Conservation (phyloP, 345 rosid genomes). For the Bruguiera sexangula region DNA sequence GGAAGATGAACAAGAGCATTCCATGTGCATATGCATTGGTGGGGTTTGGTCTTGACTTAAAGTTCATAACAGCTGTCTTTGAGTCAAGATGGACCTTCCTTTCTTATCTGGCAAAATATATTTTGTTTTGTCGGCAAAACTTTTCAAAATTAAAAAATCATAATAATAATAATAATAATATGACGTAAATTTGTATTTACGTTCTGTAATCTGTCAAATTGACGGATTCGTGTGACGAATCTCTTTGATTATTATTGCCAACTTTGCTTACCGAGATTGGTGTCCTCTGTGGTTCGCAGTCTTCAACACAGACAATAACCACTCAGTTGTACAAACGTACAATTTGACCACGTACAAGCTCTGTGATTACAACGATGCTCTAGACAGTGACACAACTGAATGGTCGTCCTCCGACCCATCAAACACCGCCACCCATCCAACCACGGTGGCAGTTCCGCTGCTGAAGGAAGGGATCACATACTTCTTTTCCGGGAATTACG, state of each 20-base stretch:
- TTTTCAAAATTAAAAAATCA: too few relatives aligned
- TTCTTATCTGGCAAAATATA: slow-evolving; percentile 22
- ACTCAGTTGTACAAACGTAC: slow-evolving; percentile 83
- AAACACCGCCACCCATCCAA: slow-evolving; percentile 47
- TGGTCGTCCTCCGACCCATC: slow-evolving; percentile 84
- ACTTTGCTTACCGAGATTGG: background rate
- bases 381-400: slow-evolving; percentile 46
- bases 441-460: slow-evolving; percentile 64
- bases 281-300: slow-evolving; percentile 37
- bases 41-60: background rate
- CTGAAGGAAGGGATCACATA: slow-evolving; percentile 65
- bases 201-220: too few relatives aligned
- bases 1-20: background rate
- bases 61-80: background rate
- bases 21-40: slow-evolving; percentile 10
- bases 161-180: too few relatives aligned
- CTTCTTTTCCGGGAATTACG: slow-evolving; percentile 82
- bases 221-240: too few relatives aligned
- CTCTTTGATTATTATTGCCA: background rate
- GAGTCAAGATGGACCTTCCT: background rate
- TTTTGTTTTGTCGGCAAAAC: slow-evolving; percentile 18
- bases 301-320: slow-evolving; percentile 87
- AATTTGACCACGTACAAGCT: slow-evolving; percentile 60
- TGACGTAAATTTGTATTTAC: too few relatives aligned
- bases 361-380: slow-evolving; percentile 59